phyloP scores from a whole-genome alignment of 306 rosid species.

The Glycyrrhiza uralensis region DNA sequence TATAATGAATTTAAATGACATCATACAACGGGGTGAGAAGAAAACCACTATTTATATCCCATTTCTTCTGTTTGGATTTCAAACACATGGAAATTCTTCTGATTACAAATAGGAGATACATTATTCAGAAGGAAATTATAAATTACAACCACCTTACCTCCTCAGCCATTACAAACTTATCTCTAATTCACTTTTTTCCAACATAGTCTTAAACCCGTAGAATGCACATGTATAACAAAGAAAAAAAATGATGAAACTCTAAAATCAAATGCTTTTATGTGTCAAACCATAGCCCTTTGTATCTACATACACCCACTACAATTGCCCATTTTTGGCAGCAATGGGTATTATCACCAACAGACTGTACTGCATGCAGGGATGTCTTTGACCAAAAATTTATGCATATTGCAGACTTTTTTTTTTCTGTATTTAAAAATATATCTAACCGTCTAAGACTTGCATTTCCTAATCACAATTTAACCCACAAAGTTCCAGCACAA shows the following conservation, averaged over 20 bases:
- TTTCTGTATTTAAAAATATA: conserved; percentile 12
- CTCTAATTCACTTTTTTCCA: conserved; percentile 24
- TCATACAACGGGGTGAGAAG: too few relatives aligned
- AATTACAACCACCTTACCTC: conserved; percentile 24
- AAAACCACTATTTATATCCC: conserved; percentile 14
- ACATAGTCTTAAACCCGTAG: conserved; percentile 6
- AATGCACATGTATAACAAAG: conserved; percentile 40
- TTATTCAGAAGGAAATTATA: conserved; percentile 30
- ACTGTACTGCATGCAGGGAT: not conserved
- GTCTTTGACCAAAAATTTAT: conserved; percentile 5
- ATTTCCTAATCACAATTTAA: conserved; percentile 64
- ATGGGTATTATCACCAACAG: not conserved
- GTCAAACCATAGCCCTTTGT: conserved; percentile 33
- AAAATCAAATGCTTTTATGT: conserved; percentile 28
- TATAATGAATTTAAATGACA: too few relatives aligned
- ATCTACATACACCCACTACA: conserved; percentile 43
- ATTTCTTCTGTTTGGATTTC: not conserved
- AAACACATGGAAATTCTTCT: not conserved
- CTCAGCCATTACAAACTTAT: conserved; percentile 25
- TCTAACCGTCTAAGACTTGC: conserved; percentile 29
- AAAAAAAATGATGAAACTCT: conserved; percentile 39
- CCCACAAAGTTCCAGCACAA: conserved; percentile 77
- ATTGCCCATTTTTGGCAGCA: not conserved
- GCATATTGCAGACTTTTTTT: conserved; percentile 30
- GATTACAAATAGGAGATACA: conserved; percentile 25